Conservation (phyloP, 805 yeast genomes). For the Yarrowia osloensis region DNA sequence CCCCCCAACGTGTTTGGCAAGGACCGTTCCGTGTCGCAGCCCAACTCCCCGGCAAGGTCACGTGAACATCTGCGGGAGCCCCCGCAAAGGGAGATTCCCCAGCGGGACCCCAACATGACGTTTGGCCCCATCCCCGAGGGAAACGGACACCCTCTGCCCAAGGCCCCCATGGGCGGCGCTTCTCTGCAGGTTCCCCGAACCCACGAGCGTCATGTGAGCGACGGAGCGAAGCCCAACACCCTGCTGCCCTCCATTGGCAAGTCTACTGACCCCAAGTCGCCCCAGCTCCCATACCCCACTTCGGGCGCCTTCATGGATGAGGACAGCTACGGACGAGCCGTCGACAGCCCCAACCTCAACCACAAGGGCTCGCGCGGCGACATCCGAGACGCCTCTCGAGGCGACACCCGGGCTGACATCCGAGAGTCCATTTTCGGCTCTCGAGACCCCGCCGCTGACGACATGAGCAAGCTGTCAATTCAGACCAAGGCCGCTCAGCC, state of each 20-base stretch:
- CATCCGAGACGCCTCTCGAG: slow-evolving; percentile 34
- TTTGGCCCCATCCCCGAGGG: slow-evolving; percentile 7
- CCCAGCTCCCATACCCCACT: slow-evolving; percentile 32
- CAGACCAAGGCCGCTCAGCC: slow-evolving; percentile 12
- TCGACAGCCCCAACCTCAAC: slow-evolving; percentile 20
- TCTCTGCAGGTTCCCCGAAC: slow-evolving; percentile 3
- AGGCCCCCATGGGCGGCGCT: background rate
- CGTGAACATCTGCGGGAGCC: slow-evolving; percentile 25
- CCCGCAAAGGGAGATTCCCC: slow-evolving; percentile 18
- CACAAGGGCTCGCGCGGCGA: slow-evolving; percentile 35
- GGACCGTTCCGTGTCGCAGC: slow-evolving; percentile 34
- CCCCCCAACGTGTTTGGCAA: slow-evolving; percentile 29
- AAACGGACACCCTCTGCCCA: slow-evolving; percentile 14
- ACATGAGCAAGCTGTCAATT: slow-evolving; percentile 30
- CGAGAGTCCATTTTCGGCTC: slow-evolving; percentile 38
- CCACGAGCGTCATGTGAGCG: slow-evolving; percentile 42
- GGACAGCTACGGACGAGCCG: slow-evolving; percentile 14
- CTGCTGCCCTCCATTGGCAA: slow-evolving; percentile 36
- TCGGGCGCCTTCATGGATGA: slow-evolving; percentile 18
- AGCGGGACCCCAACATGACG: slow-evolving; percentile 17
- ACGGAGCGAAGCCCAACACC: slow-evolving; percentile 42
- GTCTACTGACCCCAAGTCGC: slow-evolving; percentile 38
- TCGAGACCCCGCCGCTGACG: slow-evolving; percentile 34
- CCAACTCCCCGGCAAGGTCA: slow-evolving; percentile 31
- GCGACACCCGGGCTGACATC: slow-evolving; percentile 34